phyloP scores from a whole-genome alignment of 352 stramenopile genomes.

The Globisporangium megalacanthum region DNA sequence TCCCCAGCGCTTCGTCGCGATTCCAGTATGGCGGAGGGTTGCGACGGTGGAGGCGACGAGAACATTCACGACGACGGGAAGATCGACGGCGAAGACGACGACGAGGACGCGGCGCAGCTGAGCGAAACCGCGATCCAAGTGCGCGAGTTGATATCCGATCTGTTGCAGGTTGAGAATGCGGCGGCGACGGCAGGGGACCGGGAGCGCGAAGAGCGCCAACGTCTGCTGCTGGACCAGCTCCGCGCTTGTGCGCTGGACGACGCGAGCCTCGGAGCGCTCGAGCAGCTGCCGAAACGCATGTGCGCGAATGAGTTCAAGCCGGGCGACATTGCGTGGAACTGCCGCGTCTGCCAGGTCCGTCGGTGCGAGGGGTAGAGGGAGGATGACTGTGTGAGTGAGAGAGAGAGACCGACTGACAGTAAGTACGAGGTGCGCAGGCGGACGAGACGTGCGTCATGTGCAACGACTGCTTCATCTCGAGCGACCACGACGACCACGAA shows the following conservation, averaged over 20 bases:
- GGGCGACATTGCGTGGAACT: conserved; percentile 98
- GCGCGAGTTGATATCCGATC: conserved; percentile 14
- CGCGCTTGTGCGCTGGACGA: conserved; percentile 58
- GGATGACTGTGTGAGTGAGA: background rate
- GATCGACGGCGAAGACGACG: background rate
- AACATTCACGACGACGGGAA: background rate
- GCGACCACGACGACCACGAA: conserved; percentile 92
- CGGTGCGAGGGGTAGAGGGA: background rate
- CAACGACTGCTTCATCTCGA: conserved; percentile 96
- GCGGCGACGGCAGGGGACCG: conserved; percentile 31
- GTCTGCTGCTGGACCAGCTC: conserved; percentile 38
- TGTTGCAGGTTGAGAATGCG: conserved; percentile 10
- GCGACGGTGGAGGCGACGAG: background rate
- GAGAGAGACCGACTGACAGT: background rate
- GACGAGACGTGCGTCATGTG: conserved; percentile 96
- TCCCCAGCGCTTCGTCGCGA: background rate
- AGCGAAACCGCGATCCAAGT: conserved; percentile 17
- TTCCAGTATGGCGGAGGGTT: conserved; percentile 1
- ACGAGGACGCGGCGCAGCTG: conserved; percentile 6
- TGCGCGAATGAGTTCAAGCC: conserved; percentile 92
- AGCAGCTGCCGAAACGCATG: conserved; percentile 81
- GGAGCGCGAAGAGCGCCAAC: conserved; percentile 47
- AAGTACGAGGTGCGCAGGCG: conserved; percentile 63
- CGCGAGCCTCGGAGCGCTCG: conserved; percentile 30
- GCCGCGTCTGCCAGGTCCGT: conserved; percentile 78